Base-by-base conservation (phyloP, 1,139 yeast genomes). In the Pichia sp. region DNA sequence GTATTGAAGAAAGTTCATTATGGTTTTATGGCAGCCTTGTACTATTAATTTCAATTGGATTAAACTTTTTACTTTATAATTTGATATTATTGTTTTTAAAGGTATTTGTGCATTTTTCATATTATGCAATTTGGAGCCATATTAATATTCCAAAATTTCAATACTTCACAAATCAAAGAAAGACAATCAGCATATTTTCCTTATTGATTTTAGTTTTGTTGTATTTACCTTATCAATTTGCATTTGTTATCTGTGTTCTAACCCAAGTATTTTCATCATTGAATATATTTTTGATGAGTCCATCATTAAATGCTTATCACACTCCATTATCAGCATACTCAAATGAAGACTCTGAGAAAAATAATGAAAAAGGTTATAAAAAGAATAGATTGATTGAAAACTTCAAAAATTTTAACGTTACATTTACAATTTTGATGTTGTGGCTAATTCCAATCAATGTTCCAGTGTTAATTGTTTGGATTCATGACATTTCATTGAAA, bases 201-300 rank as follows among this genome's bases (percentile, higher is more conserved):
- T 55, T 82, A 26, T 48, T 72, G 15, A 49, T 64, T 0, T 59
- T 70, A 24, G 84, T 85, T 6, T 69, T 82, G 27, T 64, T 80
- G 36, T 82, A 80, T 59, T 68, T 86, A 25, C 96, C 96, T 0
- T 88, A 82, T 59, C 96, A 88, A 62, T 74, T 87, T 59, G 89
- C 86, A 0, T 86, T 74, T 59, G 66, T 81, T 15, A 71, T 85
- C 8, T 73, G 83, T 42, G 70, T 79, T 49, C 27, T 80, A 22
- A 70, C 80, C 1, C 90, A 83, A 60, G 6, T 61, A 70, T 36
- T 49, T 24, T 51, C 52, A 9, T 44, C 53, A 6, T 22, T 49
- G 4, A 41, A 40, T 24, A 11, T 38, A 9, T 46, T 51, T 26
- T 25, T 44, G 6, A 13, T 26, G 7, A 22, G 35, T 30, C 44